Base-by-base conservation (phyloP, 257 asterid genomes). In the Penstemon davidsonii region DNA sequence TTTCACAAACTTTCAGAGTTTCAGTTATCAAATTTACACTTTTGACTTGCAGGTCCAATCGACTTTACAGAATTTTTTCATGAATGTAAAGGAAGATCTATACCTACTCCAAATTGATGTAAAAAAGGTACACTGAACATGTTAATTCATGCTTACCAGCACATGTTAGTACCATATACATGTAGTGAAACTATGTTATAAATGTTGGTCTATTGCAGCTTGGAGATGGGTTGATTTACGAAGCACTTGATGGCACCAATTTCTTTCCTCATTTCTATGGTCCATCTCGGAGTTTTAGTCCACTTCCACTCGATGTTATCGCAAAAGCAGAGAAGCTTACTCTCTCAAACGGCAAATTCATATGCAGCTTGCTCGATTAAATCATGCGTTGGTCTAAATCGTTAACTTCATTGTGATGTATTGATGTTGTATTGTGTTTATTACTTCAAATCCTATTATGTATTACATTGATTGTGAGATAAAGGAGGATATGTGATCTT, bases 201-300 rank as follows among this genome's bases (percentile, higher is more conserved):
- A 4, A 36, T 40, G 43, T 64, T 33, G 40, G 9, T 39, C 39
- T 25, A 7, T 70, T 73, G 67, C 96, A 92, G 96, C 97, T 90
- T 40, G 96, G 97, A 5, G 61, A 83, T 56, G 98, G 97, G 51
- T 77, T 88, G 83, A 71, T 86, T 47, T 92, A 90, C 68, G 97
- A 92, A 85, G 84, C 83, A 12, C 82, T 78, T 56, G 95, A 83
- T 1, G 85, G 83, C 37, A 38, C 79, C 39, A 74, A 77, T 13
- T 67, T 73, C 13, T 90, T 92, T 65, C 97, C 97, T 63, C 98
- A 92, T 85, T 92, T 90, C 81, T 92, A 92, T 9, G 98, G 98
- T 5, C 93, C 97, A 18, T 80, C 88, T 54, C 78, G 95, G 64
- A 88, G 90, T 78, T 92, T 90, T 55, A 70, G 79, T 49, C 91